Evolutionary conservation across 1,284 basidiomycete species (phyloP), one percentile per base, ranked within the genome.

Genomic region (Marasmius oreades): DNA sequence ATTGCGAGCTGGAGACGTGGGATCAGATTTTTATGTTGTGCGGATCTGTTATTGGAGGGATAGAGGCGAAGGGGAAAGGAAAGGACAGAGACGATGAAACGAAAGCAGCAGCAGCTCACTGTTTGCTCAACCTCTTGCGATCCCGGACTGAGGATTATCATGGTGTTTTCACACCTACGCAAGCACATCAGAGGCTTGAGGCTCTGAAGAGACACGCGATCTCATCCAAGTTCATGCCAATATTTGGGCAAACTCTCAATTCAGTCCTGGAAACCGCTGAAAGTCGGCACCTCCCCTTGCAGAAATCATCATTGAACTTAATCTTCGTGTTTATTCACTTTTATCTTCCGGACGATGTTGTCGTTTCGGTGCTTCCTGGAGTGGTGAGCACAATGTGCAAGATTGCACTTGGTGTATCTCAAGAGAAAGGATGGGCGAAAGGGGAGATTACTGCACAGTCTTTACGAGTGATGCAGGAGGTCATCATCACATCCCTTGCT

Each of bases 11-110:
- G 7, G 79, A 80, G 31, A 67, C 84, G 22, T 88, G 93, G 90
- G 86, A 90, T 64, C 92, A 96, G 66, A 72, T 94, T 18, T 92
- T 95, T 71, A 89, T 88, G 73, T 77, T 97, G 26, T 85, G 80
- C 52, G 81, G 86, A 18, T 79, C 88, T n/a, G 76, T 90, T 26
- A 68, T 89, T 2, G 83, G 82, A n/a, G 78, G 79, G 26, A 74
- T 83, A 26, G 80, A 82, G 60, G 76, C 73, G 46, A 88, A 84
- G 65, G 82, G 79, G 2, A 82, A 85, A 69, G 75, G 72, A 11
- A 85, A 80, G 64, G 76, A 75, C 37, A 77, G 87, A 55, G 86
- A 85, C 57, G 90, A 92, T 48, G 92, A 94, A 70, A 89, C 90
- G 14, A 90, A 88, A 66, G 74, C 80, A 57, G 83, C 86, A 28